phyloP scores from a whole-genome alignment of 192 early-diverging fungal species.

The Thamnidium elegans region DNA sequence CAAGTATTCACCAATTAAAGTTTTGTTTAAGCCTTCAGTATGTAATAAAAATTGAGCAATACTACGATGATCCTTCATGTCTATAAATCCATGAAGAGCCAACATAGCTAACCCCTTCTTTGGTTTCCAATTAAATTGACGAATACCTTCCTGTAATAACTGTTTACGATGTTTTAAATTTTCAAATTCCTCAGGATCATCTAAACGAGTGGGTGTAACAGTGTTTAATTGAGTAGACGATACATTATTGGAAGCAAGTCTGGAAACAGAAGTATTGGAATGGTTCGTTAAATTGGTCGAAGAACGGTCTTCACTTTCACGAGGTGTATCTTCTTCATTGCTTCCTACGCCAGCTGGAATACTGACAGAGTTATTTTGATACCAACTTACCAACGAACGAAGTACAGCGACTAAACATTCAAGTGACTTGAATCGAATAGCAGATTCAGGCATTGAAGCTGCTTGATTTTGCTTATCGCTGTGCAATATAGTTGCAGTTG shows the following conservation, averaged over 20 bases:
- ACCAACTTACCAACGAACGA: conserved; percentile 68
- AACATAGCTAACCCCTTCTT: conserved; percentile 85
- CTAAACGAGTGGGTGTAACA: conserved; percentile 35
- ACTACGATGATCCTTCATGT: conserved; percentile 61
- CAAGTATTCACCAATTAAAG: conserved; percentile 88
- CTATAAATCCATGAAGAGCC: conserved; percentile 63
- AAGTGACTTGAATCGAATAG: conserved; percentile 56
- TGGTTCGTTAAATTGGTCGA: conserved; percentile 19
- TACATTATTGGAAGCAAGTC: conserved; percentile 26
- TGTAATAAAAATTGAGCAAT: conserved; percentile 73
- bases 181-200: conserved; percentile 86
- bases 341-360: conserved; percentile 22
- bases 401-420: conserved; percentile 60
- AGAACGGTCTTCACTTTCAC: conserved; percentile 36
- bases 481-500: conserved; percentile 38
- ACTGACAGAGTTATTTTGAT: conserved; percentile 44
- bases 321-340: conserved; percentile 28
- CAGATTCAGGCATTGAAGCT: conserved; percentile 34
- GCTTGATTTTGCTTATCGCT: conserved; percentile 31
- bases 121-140: conserved; percentile 84
- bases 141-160: conserved; percentile 71
- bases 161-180: conserved; percentile 84
- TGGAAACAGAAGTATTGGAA: conserved; percentile 20
- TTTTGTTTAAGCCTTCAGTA: conserved; percentile 83
- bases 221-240: conserved; percentile 1